phyloP scores from a whole-genome alignment of 2,329 filamentous ascomycete genomes.

The Torrubiella hemipterigena region DNA sequence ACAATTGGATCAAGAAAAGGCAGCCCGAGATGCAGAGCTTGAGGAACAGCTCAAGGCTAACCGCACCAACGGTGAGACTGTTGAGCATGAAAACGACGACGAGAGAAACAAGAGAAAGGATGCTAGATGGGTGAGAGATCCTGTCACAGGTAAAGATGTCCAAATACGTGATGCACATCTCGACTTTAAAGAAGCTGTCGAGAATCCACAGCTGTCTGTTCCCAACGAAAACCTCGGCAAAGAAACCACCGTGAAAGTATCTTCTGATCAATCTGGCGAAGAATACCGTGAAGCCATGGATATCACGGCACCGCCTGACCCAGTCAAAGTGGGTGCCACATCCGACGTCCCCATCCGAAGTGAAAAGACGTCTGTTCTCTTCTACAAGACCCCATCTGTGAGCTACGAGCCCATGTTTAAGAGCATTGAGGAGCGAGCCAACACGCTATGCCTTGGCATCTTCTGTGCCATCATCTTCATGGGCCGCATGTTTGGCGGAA shows the following conservation, averaged over 20 bases:
- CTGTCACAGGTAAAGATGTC: constrained; percentile 75
- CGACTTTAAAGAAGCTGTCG: constrained; percentile 54
- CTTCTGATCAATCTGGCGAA: constrained; percentile 56
- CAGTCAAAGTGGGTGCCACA: constrained; percentile 67
- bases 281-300: constrained; percentile 83
- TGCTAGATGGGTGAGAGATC: constrained; percentile 71
- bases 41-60: constrained; percentile 40
- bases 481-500: constrained; percentile 69
- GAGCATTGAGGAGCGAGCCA: constrained; percentile 62
- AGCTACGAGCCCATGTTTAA: constrained; percentile 84
- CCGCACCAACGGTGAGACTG: constrained; percentile 21
- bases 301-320: constrained; percentile 81
- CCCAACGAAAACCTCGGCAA: constrained; percentile 83
- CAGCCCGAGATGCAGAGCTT: constrained; percentile 58
- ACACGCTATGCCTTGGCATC: constrained; percentile 56
- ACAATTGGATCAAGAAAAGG: constrained; percentile 68
- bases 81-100: constrained; percentile 28
- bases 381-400: constrained; percentile 84
- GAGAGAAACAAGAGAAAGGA: constrained; percentile 23
- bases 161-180: constrained; percentile 73
- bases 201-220: constrained; percentile 68
- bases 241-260: constrained; percentile 59
- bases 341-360: constrained; percentile 92
- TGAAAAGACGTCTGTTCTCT: constrained; percentile 92
- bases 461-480: constrained; percentile 63